phyloP scores from a whole-genome alignment of 2,329 filamentous ascomycete genomes.

The Sclerotinia trifoliorum region DNA sequence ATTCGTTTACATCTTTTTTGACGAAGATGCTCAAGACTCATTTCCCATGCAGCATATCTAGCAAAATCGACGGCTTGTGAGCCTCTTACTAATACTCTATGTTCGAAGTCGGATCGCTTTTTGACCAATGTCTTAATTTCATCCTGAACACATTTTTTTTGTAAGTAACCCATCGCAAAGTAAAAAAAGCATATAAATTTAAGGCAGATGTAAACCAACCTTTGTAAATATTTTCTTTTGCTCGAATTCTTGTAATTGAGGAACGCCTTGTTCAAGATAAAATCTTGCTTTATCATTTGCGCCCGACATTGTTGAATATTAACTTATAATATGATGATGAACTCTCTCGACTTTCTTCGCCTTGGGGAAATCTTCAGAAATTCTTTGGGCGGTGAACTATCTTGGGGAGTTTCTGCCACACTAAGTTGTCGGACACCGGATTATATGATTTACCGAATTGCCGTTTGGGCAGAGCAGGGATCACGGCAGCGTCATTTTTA shows the following conservation, averaged over 20 bases:
- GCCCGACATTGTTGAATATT: conserved; percentile 62
- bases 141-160: conserved; percentile 52
- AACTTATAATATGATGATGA: not conserved
- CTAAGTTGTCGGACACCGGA: not conserved
- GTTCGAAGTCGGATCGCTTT: conserved; percentile 91
- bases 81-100: conserved; percentile 80
- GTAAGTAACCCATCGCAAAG: conserved; percentile 7
- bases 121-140: conserved; percentile 87
- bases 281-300: conserved; percentile 93
- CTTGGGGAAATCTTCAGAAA: conserved; percentile 12
- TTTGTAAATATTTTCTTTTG: conserved; percentile 86
- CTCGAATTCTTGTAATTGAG: conserved; percentile 89
- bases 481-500: not conserved
- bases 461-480: not conserved
- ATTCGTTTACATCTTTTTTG: conserved; percentile 80
- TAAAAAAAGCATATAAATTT: not conserved
- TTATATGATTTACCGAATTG: not conserved
- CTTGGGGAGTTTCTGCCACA: not conserved
- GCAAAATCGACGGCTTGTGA: conserved; percentile 76
- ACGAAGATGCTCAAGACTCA: conserved; percentile 70
- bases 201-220: conserved; percentile 45
- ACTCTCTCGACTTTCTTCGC: not conserved
- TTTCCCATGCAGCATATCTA: conserved; percentile 74
- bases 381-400: conserved; percentile 22
- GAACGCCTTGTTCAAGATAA: conserved; percentile 87